Evolutionary conservation across 2,329 filamentous ascomycete genomes (phyloP).

Genomic region (Amphichorda felina): DNA sequence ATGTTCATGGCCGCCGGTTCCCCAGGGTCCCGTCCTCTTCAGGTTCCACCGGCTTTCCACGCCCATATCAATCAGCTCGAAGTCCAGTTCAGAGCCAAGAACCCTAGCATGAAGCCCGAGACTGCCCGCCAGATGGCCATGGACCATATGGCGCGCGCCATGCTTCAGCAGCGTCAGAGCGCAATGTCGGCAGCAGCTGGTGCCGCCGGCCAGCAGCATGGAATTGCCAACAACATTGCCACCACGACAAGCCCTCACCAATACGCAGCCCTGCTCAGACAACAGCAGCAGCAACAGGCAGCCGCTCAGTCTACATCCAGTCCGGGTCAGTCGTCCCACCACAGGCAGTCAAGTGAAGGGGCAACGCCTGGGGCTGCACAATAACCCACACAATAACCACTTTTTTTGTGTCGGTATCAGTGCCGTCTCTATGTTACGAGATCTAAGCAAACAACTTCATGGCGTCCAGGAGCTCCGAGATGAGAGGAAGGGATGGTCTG

Average conservation of each 20-base stretch:
- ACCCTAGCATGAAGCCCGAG: constrained; percentile 37
- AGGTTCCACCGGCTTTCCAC: constrained; percentile 33
- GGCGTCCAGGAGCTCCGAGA: too few relatives aligned
- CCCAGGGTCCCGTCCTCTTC: constrained; percentile 22
- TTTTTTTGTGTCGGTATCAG: too few relatives aligned
- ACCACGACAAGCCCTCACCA: constrained; percentile 43
- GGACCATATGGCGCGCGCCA: constrained; percentile 32
- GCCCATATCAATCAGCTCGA: constrained; percentile 38
- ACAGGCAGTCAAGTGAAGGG: constrained; percentile 6
- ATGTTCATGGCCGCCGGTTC: constrained; percentile 37
- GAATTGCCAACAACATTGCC: constrained; percentile 33
- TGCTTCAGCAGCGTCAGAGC: constrained; percentile 35
- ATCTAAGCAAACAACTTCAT: too few relatives aligned
- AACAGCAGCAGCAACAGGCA: constrained; percentile 40
- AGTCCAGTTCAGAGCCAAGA: constrained; percentile 35
- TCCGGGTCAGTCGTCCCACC: constrained; percentile 4
- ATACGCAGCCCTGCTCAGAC: constrained; percentile 45
- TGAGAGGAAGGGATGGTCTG: too few relatives aligned
- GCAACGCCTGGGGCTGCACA: constrained; percentile 3
- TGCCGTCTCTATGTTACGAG: too few relatives aligned
- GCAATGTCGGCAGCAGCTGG: constrained; percentile 46
- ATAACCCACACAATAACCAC: too few relatives aligned
- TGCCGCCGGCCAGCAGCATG: constrained; percentile 23
- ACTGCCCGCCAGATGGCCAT: constrained; percentile 38
- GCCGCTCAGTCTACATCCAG: constrained; percentile 4